A percentile compares a stretch with the other conserved stretches of the same genome.
phyloP scores from a whole-genome alignment of 805 yeast genomes.

The Teunomyces funiuensis region DNA sequence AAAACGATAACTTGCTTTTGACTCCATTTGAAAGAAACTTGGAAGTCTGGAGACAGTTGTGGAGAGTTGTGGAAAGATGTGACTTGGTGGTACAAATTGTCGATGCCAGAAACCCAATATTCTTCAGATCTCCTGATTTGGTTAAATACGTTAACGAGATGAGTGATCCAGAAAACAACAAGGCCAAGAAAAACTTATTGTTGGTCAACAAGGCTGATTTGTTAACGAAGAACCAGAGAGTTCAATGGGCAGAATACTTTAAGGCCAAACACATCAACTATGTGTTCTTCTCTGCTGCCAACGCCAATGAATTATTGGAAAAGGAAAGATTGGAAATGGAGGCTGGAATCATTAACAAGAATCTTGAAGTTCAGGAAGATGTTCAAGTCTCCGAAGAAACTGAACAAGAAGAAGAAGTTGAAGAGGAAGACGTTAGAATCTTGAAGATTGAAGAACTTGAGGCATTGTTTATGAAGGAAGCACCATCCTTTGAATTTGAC shows the following conservation, averaged over 20 bases:
- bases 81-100: slow-evolving; percentile 95
- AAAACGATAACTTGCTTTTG: slow-evolving; percentile 76
- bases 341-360: slow-evolving; percentile 18
- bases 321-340: slow-evolving; percentile 51
- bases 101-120: slow-evolving; percentile 91
- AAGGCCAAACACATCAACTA: slow-evolving; percentile 65
- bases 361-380: slow-evolving; percentile 19
- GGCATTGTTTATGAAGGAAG: slow-evolving; percentile 66
- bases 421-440: slow-evolving; percentile 52
- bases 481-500: slow-evolving; percentile 65
- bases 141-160: slow-evolving; percentile 80
- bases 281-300: slow-evolving; percentile 90
- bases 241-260: slow-evolving; percentile 86
- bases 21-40: slow-evolving; percentile 97
- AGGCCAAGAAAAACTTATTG: slow-evolving; percentile 70
- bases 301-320: slow-evolving; percentile 75
- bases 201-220: slow-evolving; percentile 94
- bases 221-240: slow-evolving; percentile 72
- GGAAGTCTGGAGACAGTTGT: slow-evolving; percentile 97
- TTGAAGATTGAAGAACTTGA: slow-evolving; percentile 84
- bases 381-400: slow-evolving; percentile 22
- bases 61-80: slow-evolving; percentile 96
- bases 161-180: slow-evolving; percentile 46
- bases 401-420: slow-evolving; percentile 26
- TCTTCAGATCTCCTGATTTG: slow-evolving; percentile 85